These are phyloP conservation scores for Lumnitzera racemosa DNA, from an alignment of 345 rosid genomes.

Conservation along the genomic window DNA sequence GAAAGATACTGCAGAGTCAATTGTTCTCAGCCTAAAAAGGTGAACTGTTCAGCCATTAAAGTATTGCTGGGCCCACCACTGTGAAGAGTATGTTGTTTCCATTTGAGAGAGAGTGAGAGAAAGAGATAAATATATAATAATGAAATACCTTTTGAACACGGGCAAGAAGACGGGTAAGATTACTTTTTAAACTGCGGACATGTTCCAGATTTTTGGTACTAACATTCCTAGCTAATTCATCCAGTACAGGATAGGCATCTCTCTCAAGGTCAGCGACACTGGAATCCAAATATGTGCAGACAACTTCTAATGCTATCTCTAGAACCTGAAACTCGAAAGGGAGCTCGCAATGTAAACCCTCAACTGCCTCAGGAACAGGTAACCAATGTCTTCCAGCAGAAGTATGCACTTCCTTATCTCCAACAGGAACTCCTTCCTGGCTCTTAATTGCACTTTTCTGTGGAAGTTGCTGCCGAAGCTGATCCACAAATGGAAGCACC, in stretches of 20 bases:
- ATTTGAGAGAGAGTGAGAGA: not conserved
- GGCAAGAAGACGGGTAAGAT: slow-evolving; percentile 80
- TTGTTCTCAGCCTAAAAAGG: too few relatives aligned
- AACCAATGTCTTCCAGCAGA: slow-evolving; percentile 36
- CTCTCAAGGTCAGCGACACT: slow-evolving; percentile 65
- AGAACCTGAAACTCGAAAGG: slow-evolving; percentile 95
- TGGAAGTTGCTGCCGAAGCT: slow-evolving; percentile 66
- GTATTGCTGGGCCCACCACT: too few relatives aligned
- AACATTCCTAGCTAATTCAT: slow-evolving; percentile 81
- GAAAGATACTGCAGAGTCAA: too few relatives aligned
- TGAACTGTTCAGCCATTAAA: too few relatives aligned
- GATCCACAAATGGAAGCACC: slow-evolving; percentile 70
- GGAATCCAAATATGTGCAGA: slow-evolving; percentile 59
- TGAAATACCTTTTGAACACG: slow-evolving; percentile 78
- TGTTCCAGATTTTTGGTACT: slow-evolving; percentile 92
- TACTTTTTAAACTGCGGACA: slow-evolving; percentile 84
- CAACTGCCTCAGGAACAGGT: slow-evolving; percentile 62
- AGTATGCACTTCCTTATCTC: slow-evolving; percentile 33
- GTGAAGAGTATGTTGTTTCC: not conserved
- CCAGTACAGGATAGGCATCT: slow-evolving; percentile 82
- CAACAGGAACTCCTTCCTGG: slow-evolving; percentile 26
- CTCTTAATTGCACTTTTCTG: slow-evolving; percentile 27
- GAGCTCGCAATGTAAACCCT: slow-evolving; percentile 73
- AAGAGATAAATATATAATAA: slow-evolving; percentile 6
- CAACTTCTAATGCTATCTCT: slow-evolving; percentile 85